Evolutionary conservation across 805 yeast genomes (phyloP).

Genomic region (Clavispora carvajalis): DNA sequence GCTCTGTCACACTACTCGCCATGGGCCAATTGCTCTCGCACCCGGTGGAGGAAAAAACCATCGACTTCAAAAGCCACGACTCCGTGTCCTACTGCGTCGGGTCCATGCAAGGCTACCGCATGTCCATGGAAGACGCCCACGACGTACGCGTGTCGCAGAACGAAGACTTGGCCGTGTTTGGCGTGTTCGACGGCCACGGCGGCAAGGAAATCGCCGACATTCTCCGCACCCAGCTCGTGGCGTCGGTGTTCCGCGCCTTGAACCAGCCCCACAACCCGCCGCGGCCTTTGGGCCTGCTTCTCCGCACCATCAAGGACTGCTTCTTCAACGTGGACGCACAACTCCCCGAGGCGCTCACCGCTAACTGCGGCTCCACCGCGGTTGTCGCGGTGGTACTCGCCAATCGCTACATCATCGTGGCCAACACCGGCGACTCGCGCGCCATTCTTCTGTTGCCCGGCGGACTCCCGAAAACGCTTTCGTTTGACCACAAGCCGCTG

Average conservation of each 20-base stretch:
- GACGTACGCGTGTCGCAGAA: conserved; percentile 45
- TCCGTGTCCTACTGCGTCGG: conserved; percentile 59
- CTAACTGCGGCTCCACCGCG: conserved; percentile 41
- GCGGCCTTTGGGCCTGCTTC: conserved; percentile 13
- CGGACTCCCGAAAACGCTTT: conserved; percentile 42
- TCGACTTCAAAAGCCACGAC: conserved; percentile 41
- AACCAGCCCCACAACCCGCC: conserved; percentile 8
- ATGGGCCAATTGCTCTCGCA: conserved; percentile 78
- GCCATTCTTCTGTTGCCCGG: conserved; percentile 54
- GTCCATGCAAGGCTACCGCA: conserved; percentile 73
- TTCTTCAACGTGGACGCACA: conserved; percentile 36
- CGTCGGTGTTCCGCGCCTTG: conserved; percentile 26
- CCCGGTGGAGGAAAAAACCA: conserved; percentile 64
- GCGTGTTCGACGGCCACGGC: conserved; percentile 82
- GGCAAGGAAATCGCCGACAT: conserved; percentile 58
- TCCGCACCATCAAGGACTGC: conserved; percentile 23
- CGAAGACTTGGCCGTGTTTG: conserved; percentile 47
- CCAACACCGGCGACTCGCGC: conserved; percentile 76
- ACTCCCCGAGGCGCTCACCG: conserved; percentile 20
- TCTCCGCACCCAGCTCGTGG: conserved; percentile 41
- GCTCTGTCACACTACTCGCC: neutral
- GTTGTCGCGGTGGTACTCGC: conserved; percentile 27
- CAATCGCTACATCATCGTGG: conserved; percentile 44
- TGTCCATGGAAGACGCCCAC: conserved; percentile 75
- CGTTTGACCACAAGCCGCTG: conserved; percentile 41